These are phyloP conservation scores for Ambrosia hybrid DNA, from an alignment of 140 eudicot genomes.

Conservation along the genomic window DNA sequence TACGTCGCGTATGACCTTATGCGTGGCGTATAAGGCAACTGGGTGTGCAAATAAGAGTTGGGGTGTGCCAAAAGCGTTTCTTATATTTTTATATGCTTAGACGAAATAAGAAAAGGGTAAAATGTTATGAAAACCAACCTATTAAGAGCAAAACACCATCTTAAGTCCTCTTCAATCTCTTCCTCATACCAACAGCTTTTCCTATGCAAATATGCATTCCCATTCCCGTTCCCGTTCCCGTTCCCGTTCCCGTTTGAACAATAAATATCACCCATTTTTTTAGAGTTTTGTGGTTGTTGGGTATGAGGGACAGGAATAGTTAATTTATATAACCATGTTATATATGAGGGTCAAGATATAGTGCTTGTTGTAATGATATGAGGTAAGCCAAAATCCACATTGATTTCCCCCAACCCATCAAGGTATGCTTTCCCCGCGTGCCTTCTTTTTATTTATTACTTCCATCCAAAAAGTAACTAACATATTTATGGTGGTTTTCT, in stretches of 20 bases:
- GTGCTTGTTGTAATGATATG: conserved; percentile 10
- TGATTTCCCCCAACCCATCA: conserved; percentile 30
- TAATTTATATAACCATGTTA: conserved; percentile 14
- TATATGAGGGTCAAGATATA: background rate
- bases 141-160: conserved; percentile 91
- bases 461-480: background rate
- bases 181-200: conserved; percentile 78
- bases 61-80: background rate
- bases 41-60: conserved; percentile 28
- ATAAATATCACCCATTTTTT: conserved; percentile 40
- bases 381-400: conserved; percentile 33
- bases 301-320: conserved; percentile 13
- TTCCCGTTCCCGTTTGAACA: conserved; percentile 11
- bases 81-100: background rate
- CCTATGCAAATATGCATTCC: conserved; percentile 20
- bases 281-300: conserved; percentile 11
- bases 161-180: conserved; percentile 76
- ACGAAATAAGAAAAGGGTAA: background rate
- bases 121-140: conserved; percentile 37
- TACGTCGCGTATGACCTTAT: too few species aligned
- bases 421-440: conserved; percentile 38
- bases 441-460: conserved; percentile 22
- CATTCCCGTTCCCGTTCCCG: conserved; percentile 13
- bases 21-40: conserved; percentile 4
- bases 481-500: background rate